A percentile compares a stretch with the other conserved stretches of the same genome.
Evolutionary conservation across 352 stramenopile genomes (phyloP).

Genomic region (Globisporangium mamillatum): DNA sequence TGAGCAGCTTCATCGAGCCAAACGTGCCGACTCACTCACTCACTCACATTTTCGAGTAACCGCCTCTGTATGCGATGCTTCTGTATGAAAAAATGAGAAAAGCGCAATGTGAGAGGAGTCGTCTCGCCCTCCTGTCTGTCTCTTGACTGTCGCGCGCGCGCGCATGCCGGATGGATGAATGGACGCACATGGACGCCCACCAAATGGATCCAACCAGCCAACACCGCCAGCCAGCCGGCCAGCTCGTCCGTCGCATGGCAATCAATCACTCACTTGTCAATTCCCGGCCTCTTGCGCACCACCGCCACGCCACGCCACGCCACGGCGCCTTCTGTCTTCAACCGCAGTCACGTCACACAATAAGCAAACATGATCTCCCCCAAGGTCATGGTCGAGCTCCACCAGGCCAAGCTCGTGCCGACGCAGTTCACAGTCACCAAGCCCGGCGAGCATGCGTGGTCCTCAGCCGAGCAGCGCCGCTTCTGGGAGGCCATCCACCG

Average conservation of each 20-base stretch:
- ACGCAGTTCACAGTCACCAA: slow-evolving; percentile 60
- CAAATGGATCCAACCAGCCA: background rate
- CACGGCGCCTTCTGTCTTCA: background rate
- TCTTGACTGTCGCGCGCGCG: background rate
- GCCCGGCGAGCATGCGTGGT: slow-evolving; percentile 51
- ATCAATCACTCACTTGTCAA: slow-evolving; percentile 7
- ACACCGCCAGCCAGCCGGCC: background rate
- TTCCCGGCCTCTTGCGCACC: background rate
- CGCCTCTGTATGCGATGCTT: background rate
- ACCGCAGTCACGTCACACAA: background rate
- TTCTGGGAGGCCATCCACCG: slow-evolving; percentile 60
- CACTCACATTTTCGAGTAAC: slow-evolving; percentile 5
- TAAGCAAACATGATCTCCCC: slow-evolving; percentile 40
- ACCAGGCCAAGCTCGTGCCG: slow-evolving; percentile 49
- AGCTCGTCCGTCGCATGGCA: background rate
- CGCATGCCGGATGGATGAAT: background rate
- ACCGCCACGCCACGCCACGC: background rate
- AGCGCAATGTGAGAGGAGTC: slow-evolving; percentile 3
- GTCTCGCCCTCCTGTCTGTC: background rate
- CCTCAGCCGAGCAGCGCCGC: slow-evolving; percentile 36
- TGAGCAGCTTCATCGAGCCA: too few relatives aligned
- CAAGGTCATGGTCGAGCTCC: slow-evolving; percentile 58
- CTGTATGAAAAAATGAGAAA: slow-evolving; percentile 3
- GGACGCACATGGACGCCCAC: background rate
- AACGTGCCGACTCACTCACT: background rate